phyloP scores from a whole-genome alignment of 2,329 filamentous ascomycete species.

The Capronia coronata region DNA sequence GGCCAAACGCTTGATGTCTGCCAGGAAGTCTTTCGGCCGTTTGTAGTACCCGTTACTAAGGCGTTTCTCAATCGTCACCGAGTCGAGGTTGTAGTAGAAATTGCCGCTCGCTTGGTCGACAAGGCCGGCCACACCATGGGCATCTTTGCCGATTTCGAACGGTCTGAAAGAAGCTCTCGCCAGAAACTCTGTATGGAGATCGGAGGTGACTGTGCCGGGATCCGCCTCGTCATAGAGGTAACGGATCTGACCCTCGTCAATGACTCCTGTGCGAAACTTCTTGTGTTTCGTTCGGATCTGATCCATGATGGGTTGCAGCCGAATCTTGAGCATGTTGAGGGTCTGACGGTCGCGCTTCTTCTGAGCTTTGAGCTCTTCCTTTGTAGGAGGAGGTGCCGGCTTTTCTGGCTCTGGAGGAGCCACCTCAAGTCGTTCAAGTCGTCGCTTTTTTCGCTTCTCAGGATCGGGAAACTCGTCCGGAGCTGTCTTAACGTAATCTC shows the following conservation, averaged over 20 bases:
- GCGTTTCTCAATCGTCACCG: conserved; percentile 89
- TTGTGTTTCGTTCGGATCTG: conserved; percentile 87
- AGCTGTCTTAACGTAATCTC: conserved; percentile 68
- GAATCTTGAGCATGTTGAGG: conserved; percentile 79
- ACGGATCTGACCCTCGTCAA: conserved; percentile 65
- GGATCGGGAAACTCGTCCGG: conserved; percentile 84
- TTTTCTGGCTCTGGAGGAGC: conserved; percentile 66
- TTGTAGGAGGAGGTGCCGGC: conserved; percentile 56
- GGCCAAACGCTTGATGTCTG: conserved; percentile 75
- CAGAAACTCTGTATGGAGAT: conserved; percentile 50
- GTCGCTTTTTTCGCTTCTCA: conserved; percentile 75
- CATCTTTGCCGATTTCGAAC: conserved; percentile 73
- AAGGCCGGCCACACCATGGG: conserved; percentile 69
- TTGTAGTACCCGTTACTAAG: conserved; percentile 95
- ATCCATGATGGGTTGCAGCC: conserved; percentile 92
- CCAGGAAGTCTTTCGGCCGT: conserved; percentile 78
- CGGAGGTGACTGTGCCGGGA: conserved; percentile 57
- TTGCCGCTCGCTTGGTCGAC: conserved; percentile 69
- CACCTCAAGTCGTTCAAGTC: conserved; percentile 68
- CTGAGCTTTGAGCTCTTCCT: conserved; percentile 72
- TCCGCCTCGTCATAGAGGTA: conserved; percentile 83
- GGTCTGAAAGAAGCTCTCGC: conserved; percentile 59
- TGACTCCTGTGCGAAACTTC: conserved; percentile 74
- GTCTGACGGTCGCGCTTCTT: conserved; percentile 76
- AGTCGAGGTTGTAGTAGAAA: conserved; percentile 92